These are phyloP conservation scores for Kalmusia sp. DNA, from an alignment of 2,329 filamentous ascomycete species.

Conservation along the genomic window DNA sequence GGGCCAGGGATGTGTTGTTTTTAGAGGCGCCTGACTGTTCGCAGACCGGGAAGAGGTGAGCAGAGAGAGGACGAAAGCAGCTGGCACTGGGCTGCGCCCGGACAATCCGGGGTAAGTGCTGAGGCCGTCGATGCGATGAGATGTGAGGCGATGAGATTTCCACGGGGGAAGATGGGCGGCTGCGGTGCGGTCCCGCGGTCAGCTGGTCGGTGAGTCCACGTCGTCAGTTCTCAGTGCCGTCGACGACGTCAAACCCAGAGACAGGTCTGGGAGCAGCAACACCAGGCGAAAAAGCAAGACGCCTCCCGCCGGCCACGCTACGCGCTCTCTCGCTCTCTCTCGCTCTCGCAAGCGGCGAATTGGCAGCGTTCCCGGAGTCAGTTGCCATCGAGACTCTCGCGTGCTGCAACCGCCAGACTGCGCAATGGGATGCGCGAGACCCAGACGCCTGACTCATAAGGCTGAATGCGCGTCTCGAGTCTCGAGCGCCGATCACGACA, in stretches of 20 bases:
- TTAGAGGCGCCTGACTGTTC: constrained; percentile 34
- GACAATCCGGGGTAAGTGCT: constrained; percentile 27
- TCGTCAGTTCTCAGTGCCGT: constrained; percentile 19
- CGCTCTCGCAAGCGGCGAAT: too few relatives aligned
- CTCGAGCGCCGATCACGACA: constrained; percentile 27
- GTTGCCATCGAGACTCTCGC: neutral
- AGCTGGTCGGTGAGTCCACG: constrained; percentile 18
- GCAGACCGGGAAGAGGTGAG: constrained; percentile 26
- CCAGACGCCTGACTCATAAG: constrained; percentile 34
- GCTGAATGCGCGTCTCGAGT: constrained; percentile 36
- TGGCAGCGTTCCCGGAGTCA: neutral
- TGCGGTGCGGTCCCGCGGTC: constrained; percentile 17
- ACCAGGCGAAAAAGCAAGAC: neutral
- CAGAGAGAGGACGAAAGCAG: constrained; percentile 11
- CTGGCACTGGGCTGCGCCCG: constrained; percentile 23
- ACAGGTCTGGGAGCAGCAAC: constrained; percentile 8
- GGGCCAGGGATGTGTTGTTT: constrained; percentile 35
- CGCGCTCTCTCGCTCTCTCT: too few relatives aligned
- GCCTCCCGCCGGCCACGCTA: constrained; percentile 2
- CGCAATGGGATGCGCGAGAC: neutral
- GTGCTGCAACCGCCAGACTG: constrained; percentile 3
- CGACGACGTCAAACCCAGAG: constrained; percentile 6
- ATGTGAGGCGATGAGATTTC: neutral
- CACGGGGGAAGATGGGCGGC: constrained; percentile 20
- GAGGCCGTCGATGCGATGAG: constrained; percentile 9